Conservation (phyloP, 169 alveolate genomes). For the Cryptosporidium parvum region DNA sequence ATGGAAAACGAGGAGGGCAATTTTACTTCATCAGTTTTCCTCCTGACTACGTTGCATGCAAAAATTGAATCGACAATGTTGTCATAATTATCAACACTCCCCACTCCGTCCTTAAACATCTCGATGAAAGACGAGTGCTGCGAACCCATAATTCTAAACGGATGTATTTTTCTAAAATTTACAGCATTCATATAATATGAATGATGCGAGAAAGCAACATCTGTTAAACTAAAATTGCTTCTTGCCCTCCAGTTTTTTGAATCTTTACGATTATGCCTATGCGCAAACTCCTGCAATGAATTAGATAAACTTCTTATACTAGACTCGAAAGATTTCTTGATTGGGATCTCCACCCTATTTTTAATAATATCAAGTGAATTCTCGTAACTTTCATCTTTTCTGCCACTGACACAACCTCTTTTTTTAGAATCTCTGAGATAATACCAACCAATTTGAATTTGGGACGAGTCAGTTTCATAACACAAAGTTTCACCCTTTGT, state of each 20-base stretch:
- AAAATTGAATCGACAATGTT: conserved; percentile 9
- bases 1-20: conserved; percentile 81
- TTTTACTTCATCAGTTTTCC: conserved; percentile 15
- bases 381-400: conserved; percentile 9
- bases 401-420: conserved; percentile 70
- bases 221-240: conserved; percentile 48
- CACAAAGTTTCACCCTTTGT: conserved; percentile 77
- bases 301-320: conserved; percentile 41
- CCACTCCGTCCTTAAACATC: conserved; percentile 1
- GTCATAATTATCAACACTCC: neutral
- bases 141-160: neutral
- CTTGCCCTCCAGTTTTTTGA: conserved; percentile 63
- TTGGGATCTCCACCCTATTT: conserved; percentile 58
- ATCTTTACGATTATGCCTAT: conserved; percentile 22
- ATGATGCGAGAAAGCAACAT: conserved; percentile 66
- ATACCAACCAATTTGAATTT: conserved; percentile 79
- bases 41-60: conserved; percentile 40
- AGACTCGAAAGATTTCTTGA: conserved; percentile 11
- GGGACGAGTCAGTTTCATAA: conserved; percentile 78
- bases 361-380: conserved; percentile 4
- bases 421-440: conserved; percentile 6
- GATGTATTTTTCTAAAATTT: conserved; percentile 43
- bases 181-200: conserved; percentile 49
- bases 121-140: conserved; percentile 49
- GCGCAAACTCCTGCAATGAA: conserved; percentile 50